Base-by-base conservation (phyloP, 1,284 basidiomycete genomes). In the Cryptococcus sp. region DNA sequence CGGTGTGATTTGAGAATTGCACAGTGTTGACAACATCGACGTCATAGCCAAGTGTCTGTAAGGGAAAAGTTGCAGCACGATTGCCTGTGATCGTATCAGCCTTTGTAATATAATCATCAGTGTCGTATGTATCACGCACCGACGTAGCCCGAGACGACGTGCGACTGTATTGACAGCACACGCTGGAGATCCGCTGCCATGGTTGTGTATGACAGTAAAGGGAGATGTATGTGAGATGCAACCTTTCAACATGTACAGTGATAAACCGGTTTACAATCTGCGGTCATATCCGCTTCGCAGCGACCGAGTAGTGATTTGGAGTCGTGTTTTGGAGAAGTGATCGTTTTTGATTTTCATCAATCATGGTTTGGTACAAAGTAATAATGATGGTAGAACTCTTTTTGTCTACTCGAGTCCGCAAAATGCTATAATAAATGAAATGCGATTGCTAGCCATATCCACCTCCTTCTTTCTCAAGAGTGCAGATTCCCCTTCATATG, bases 11-110 rank as follows among this genome's bases (percentile, higher is more conserved):
- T 16, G 89, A 91, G 66, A 82, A 83, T 82, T 84, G 85, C 47
- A 98, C 95, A 0, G 94, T 96, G 77, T 98, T 97, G 43, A 97
- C 85, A 23, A 91, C 92, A 80, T 99, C 95, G 43, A 98, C 93
- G 66, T 99, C 93, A 79, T 90, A 98, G 23, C 93, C 95, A 46
- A 98, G 84, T 59, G 91, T 87, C 78, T 98, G 94, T 16, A 98
- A 83, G 0, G 95, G 94, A 72, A 99, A 97, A 0, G 92, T 89
- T 0, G 95, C 95, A 3, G 94, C 91, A 53, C 82, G 77, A 64
- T 84, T 85, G 50, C 83, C 94, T 93, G 64, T 40, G 23, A 19
- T 45, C 51, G 11, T 34, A 20, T 52, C 10, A 57, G 49, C 40
- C 20, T n/a, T n/a, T n/a, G n/a, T n/a, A n/a, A n/a, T n/a, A 25